phyloP scores from a whole-genome alignment of 2,329 filamentous ascomycete species.

The Sporothrix pseudoabietina region DNA sequence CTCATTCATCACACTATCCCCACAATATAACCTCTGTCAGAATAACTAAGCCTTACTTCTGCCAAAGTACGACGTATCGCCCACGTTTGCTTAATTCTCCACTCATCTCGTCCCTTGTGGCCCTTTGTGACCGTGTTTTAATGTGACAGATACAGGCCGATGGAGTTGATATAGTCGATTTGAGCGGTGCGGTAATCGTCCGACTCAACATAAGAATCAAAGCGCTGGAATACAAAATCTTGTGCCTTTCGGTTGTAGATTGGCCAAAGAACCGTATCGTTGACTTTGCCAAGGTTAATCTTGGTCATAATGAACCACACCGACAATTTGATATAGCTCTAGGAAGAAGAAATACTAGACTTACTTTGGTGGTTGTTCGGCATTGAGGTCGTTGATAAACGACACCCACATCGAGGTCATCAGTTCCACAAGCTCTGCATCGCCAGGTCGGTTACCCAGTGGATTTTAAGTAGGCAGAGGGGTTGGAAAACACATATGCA shows the following conservation, averaged over 20 bases:
- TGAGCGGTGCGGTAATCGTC: conserved; percentile 7
- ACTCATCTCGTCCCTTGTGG: no score
- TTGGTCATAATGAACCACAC: neutral
- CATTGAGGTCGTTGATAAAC: conserved; percentile 6
- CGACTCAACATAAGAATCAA: neutral
- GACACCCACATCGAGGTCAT: conserved; percentile 13
- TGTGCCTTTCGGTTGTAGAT: neutral
- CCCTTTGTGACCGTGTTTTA: neutral
- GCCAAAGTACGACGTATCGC: no score
- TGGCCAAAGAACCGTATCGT: neutral
- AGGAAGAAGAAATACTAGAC: conserved; percentile 3
- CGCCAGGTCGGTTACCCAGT: neutral
- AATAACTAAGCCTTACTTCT: no score
- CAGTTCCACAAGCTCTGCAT: neutral
- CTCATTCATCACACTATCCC: no score
- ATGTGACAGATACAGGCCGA: conserved; percentile 1
- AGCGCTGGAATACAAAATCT: conserved; percentile 6
- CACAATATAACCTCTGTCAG: no score
- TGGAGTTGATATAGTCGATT: conserved; percentile 11
- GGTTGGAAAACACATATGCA: conserved; percentile 4
- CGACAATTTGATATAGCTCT: neutral
- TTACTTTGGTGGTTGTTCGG: conserved; percentile 10
- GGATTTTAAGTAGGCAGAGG: neutral
- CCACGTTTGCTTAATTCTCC: no score
- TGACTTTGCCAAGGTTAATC: neutral